Conservation (phyloP, 306 rosid genomes). For the Quercus parvula region DNA sequence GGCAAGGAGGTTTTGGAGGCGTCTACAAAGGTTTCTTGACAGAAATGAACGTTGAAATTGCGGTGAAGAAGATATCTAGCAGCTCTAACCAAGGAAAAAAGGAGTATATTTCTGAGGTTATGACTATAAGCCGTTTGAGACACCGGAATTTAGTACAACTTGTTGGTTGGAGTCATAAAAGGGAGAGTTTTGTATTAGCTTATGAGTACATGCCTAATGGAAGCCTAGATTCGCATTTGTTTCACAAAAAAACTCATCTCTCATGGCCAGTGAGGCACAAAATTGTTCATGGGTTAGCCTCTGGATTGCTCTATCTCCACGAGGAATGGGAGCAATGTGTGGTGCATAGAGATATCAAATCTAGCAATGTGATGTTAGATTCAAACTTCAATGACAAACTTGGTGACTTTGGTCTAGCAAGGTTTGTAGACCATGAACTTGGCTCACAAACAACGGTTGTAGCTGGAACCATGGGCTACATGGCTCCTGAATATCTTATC, state of each 20-base stretch:
- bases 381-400: slow-evolving; percentile 36
- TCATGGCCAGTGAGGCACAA: slow-evolving; percentile 29
- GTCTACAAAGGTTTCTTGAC: slow-evolving; percentile 37
- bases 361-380: slow-evolving; percentile 43
- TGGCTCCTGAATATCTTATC: slow-evolving; percentile 31
- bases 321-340: slow-evolving; percentile 38
- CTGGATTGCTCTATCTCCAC: slow-evolving; percentile 33
- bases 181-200: slow-evolving; percentile 20
- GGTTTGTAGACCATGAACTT: slow-evolving; percentile 23
- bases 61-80: slow-evolving; percentile 37
- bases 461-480: slow-evolving; percentile 39
- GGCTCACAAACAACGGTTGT: slow-evolving; percentile 11
- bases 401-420: slow-evolving; percentile 39
- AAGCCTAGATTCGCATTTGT: slow-evolving; percentile 29
- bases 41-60: slow-evolving; percentile 25
- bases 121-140: slow-evolving; percentile 32
- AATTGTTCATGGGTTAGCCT: slow-evolving; percentile 27
- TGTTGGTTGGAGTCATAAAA: slow-evolving; percentile 44
- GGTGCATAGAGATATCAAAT: slow-evolving; percentile 36
- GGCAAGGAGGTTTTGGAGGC: slow-evolving; percentile 47
- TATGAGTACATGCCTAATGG: slow-evolving; percentile 42
- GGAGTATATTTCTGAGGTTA: slow-evolving; percentile 41
- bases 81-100: slow-evolving; percentile 31
- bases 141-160: slow-evolving; percentile 40
- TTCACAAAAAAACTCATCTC: neutral